Conservation (phyloP, 2,329 filamentous ascomycete species). For the Paecilomyces niveus region DNA sequence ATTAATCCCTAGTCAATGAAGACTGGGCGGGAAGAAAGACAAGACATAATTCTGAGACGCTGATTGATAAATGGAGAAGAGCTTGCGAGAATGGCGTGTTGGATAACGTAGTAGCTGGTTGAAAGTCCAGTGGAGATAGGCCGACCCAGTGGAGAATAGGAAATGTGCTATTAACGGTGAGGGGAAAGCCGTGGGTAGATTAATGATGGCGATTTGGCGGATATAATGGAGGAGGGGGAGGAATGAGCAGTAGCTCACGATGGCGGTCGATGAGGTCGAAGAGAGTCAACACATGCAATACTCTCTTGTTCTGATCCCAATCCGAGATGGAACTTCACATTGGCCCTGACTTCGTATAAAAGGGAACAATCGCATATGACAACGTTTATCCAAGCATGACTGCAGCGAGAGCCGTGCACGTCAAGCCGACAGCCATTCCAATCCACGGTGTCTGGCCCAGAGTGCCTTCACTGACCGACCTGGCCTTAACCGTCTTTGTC, state of each 20-base stretch:
- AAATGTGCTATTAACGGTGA: background rate
- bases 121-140: background rate
- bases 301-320: background rate
- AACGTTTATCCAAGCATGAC: slow-evolving; percentile 28
- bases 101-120: background rate
- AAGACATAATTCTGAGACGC: background rate
- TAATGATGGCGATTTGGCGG: background rate
- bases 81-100: background rate
- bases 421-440: slow-evolving; percentile 34
- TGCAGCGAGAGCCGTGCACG: slow-evolving; percentile 30
- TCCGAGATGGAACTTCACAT: background rate
- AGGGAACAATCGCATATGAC: background rate
- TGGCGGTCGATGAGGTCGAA: background rate
- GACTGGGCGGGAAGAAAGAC: background rate
- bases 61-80: background rate
- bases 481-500: slow-evolving; percentile 17
- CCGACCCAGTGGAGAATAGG: background rate
- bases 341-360: background rate
- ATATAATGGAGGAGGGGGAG: background rate
- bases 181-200: background rate
- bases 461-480: slow-evolving; percentile 25
- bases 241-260: background rate
- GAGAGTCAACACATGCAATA: background rate
- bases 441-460: slow-evolving; percentile 35
- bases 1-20: background rate